Conservation (phyloP, 805 yeast genomes). For the Danielia reshetovae region DNA sequence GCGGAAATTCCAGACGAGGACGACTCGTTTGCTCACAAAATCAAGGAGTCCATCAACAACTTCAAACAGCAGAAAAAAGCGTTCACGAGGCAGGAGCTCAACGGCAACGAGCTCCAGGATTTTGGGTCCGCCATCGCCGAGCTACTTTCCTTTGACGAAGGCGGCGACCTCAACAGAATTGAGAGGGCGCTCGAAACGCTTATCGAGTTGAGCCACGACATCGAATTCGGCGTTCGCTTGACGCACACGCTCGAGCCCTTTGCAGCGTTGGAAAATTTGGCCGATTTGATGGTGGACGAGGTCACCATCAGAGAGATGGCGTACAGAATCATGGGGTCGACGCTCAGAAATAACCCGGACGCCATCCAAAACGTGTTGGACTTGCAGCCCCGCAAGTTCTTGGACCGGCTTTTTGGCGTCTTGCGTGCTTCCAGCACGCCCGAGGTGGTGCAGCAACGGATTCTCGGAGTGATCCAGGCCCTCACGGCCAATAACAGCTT, state of each 20-base stretch:
- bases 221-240: slow-evolving; percentile 52
- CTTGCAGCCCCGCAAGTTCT: slow-evolving; percentile 16
- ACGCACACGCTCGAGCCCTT: slow-evolving; percentile 36
- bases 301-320: slow-evolving; percentile 39
- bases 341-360: slow-evolving; percentile 70
- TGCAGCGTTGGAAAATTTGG: slow-evolving; percentile 24
- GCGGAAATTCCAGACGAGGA: slow-evolving; percentile 4
- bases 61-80: slow-evolving; percentile 3
- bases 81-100: slow-evolving; percentile 4
- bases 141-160: slow-evolving; percentile 7
- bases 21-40: slow-evolving; percentile 1
- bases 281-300: slow-evolving; percentile 9
- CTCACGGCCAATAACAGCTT: slow-evolving; percentile 37
- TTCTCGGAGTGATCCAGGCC: slow-evolving; percentile 50
- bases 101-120: slow-evolving; percentile 16
- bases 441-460: slow-evolving; percentile 40
- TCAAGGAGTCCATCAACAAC: slow-evolving; percentile 6
- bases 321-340: slow-evolving; percentile 58
- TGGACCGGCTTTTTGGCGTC: slow-evolving; percentile 18
- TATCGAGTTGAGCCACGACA: slow-evolving; percentile 63
- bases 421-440: slow-evolving; percentile 17
- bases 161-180: slow-evolving; percentile 18
- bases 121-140: slow-evolving; percentile 11
- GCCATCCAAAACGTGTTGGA: slow-evolving; percentile 42
- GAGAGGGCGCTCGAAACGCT: slow-evolving; percentile 38